Evolutionary conservation across 2,329 filamentous ascomycete species (phyloP).

Genomic region (Calonectria pauciramosa): DNA sequence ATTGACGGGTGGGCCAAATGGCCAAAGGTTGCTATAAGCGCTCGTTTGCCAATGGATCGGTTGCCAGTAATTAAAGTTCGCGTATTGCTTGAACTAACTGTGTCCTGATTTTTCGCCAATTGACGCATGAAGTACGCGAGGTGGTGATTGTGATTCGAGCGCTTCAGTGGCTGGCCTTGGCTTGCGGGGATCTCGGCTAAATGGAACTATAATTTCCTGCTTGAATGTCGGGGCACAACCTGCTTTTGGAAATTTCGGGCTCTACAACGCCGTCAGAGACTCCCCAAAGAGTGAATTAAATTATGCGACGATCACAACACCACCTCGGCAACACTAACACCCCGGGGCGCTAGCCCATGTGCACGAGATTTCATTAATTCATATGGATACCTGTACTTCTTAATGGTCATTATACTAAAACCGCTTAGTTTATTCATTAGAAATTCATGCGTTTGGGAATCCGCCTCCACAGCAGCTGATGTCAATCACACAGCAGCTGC

Average conservation of each 20-base stretch:
- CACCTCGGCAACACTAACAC: too few species aligned
- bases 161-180: constrained; percentile 10
- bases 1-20: not conserved
- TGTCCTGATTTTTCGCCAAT: constrained; percentile 1
- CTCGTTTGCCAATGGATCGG: constrained; percentile 17
- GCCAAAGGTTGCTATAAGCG: constrained; percentile 16
- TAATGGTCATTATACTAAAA: not conserved
- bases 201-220: constrained; percentile 10
- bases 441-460: not conserved
- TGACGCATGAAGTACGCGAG: not conserved
- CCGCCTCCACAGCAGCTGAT: not conserved
- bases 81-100: not conserved
- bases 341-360: too few species aligned
- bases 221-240: not conserved
- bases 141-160: constrained; percentile 20
- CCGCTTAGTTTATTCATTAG: not conserved
- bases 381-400: not conserved
- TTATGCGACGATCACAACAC: not conserved
- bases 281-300: not conserved
- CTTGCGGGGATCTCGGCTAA: constrained; percentile 16
- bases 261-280: not conserved
- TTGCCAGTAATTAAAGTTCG: constrained; percentile 10
- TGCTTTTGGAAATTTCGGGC: not conserved
- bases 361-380: too few species aligned
- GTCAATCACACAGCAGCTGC: not conserved